These are phyloP conservation scores for Jamesozyma gamospora DNA, from an alignment of 805 yeast species.

Conservation along the genomic window DNA sequence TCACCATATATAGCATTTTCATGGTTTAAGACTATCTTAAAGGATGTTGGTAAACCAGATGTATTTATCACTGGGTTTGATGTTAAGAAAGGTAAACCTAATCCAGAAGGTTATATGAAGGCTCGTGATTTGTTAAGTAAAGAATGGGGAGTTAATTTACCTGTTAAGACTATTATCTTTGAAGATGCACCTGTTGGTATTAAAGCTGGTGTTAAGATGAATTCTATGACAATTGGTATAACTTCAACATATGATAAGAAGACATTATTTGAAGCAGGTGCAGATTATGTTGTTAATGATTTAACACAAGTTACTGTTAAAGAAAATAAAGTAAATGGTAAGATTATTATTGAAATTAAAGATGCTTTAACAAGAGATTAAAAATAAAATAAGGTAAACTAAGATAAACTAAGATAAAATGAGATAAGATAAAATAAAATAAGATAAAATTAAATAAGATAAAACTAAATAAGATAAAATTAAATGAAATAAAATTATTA, in stretches of 20 bases:
- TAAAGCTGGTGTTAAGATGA: conserved; percentile 66
- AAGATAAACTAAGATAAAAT: too few relatives aligned
- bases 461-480: too few relatives aligned
- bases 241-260: conserved; percentile 61
- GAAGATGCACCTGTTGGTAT: conserved; percentile 85
- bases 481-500: too few relatives aligned
- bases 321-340: conserved; percentile 4
- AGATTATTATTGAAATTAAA: conserved; percentile 6
- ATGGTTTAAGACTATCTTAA: conserved; percentile 51
- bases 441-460: too few relatives aligned
- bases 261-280: conserved; percentile 59
- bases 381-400: too few relatives aligned
- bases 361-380: conserved; percentile 4
- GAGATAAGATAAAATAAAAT: too few relatives aligned
- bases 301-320: conserved; percentile 29
- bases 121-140: conserved; percentile 48
- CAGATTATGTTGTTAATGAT: conserved; percentile 66
- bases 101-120: conserved; percentile 63
- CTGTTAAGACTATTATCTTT: conserved; percentile 43
- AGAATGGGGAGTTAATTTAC: conserved; percentile 16
- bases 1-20: conserved; percentile 58
- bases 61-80: conserved; percentile 71
- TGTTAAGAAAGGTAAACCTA: conserved; percentile 66
- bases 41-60: conserved; percentile 50
- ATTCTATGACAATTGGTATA: conserved; percentile 67